These are phyloP conservation scores for Nepenthes gracilis DNA, from an alignment of 148 eudicot genomes.

Conservation along the genomic window DNA sequence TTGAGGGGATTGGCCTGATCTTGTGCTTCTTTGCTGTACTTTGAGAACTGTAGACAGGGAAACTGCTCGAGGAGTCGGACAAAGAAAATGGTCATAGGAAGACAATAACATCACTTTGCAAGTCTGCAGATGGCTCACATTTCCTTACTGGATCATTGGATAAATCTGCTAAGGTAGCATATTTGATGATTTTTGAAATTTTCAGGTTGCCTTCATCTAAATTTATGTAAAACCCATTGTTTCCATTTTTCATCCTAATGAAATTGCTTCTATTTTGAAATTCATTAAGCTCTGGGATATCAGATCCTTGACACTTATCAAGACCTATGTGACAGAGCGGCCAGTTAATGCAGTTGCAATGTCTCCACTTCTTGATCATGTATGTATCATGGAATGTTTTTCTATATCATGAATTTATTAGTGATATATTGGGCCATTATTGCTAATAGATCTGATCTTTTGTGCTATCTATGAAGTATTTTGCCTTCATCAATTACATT, in stretches of 20 bases:
- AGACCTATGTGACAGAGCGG: slow-evolving; percentile 69
- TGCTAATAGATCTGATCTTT: too few relatives aligned
- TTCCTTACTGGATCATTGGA: slow-evolving; percentile 85
- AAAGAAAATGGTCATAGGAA: slow-evolving; percentile 64
- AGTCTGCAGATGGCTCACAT: slow-evolving; percentile 76
- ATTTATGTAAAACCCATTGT: background rate
- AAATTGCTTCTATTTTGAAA: background rate
- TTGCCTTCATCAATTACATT: too few relatives aligned
- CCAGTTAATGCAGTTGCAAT: slow-evolving; percentile 94
- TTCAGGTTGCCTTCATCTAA: background rate
- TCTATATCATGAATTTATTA: too few relatives aligned
- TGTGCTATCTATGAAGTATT: background rate
- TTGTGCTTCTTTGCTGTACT: background rate
- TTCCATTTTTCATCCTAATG: background rate
- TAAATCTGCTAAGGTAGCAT: slow-evolving; percentile 78
- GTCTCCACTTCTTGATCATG: slow-evolving; percentile 91
- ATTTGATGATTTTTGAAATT: background rate
- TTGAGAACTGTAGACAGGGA: slow-evolving; percentile 53
- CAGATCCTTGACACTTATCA: slow-evolving; percentile 62
- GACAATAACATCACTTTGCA: slow-evolving; percentile 61
- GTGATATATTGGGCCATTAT: too few relatives aligned
- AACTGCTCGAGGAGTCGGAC: slow-evolving; percentile 58
- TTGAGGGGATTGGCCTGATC: background rate
- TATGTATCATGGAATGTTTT: slow-evolving; percentile 18
- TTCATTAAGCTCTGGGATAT: slow-evolving; percentile 76